These are phyloP conservation scores for Chamaecrista fasciculata DNA, from an alignment of 306 rosid genomes.

Conservation along the genomic window DNA sequence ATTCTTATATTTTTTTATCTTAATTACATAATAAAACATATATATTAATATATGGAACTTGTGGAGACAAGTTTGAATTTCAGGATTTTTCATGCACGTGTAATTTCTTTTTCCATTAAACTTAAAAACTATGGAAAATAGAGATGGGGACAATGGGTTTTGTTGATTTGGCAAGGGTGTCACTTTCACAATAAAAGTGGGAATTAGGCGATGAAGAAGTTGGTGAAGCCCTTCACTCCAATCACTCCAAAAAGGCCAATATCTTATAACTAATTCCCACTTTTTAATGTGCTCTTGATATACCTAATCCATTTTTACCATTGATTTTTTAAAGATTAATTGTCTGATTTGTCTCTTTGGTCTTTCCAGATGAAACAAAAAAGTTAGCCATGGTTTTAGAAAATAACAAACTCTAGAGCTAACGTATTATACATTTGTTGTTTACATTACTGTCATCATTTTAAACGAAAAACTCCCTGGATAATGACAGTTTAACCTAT, in stretches of 20 bases:
- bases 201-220: conserved; percentile 36
- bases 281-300: conserved; percentile 20
- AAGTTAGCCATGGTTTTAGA: not conserved
- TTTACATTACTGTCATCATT: not conserved
- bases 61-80: not conserved
- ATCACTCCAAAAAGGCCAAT: conserved; percentile 23
- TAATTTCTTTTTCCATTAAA: not conserved
- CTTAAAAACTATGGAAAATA: not conserved
- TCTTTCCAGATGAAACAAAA: conserved; percentile 2
- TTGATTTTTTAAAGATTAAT: not conserved
- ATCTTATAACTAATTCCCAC: conserved; percentile 5
- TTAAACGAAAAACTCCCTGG: conserved; percentile 16
- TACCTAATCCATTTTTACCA: conserved; percentile 54
- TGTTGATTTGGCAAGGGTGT: conserved; percentile 23
- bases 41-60: not conserved
- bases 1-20: no score
- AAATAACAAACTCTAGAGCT: not conserved
- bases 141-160: not conserved
- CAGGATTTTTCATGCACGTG: not conserved
- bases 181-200: conserved; percentile 45
- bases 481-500: conserved; percentile 23
- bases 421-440: no score
- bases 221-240: conserved; percentile 47
- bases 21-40: no score
- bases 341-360: conserved; percentile 23